phyloP scores from a whole-genome alignment of 495 filamentous ascomycete genomes.

The Neurospora sublineolata region DNA sequence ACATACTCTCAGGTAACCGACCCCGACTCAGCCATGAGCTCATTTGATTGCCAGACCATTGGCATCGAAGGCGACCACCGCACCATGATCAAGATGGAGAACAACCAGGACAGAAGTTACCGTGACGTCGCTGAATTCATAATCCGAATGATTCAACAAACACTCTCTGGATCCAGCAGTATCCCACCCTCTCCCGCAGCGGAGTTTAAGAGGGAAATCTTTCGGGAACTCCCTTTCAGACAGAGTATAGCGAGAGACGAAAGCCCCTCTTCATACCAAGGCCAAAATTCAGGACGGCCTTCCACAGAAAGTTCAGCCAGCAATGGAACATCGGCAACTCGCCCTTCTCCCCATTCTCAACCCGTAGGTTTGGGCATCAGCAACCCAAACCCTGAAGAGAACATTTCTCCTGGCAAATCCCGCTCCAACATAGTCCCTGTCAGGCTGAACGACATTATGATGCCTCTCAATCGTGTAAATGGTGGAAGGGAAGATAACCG shows the following conservation, averaged over 20 bases:
- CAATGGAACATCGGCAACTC: not conserved
- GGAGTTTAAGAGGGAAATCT: not conserved
- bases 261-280: not conserved
- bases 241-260: not conserved
- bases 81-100: constrained; percentile 9
- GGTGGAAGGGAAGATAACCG: constrained; percentile 25
- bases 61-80: constrained; percentile 10
- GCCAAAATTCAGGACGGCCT: not conserved
- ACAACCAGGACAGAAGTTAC: constrained; percentile 9
- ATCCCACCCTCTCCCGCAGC: not conserved
- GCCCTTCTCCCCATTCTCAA: not conserved
- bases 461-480: not conserved
- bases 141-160: constrained; percentile 9
- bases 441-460: not conserved
- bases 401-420: not conserved
- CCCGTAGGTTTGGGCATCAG: not conserved
- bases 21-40: constrained; percentile 7
- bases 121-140: constrained; percentile 1
- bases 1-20: not conserved
- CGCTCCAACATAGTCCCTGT: not conserved
- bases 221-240: not conserved
- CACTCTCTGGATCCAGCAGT: not conserved
- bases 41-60: not conserved
- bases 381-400: not conserved
- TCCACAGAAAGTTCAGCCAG: not conserved